Evolutionary conservation across 169 alveolate genomes (phyloP).

Genomic region (Eimeria falciformis): DNA sequence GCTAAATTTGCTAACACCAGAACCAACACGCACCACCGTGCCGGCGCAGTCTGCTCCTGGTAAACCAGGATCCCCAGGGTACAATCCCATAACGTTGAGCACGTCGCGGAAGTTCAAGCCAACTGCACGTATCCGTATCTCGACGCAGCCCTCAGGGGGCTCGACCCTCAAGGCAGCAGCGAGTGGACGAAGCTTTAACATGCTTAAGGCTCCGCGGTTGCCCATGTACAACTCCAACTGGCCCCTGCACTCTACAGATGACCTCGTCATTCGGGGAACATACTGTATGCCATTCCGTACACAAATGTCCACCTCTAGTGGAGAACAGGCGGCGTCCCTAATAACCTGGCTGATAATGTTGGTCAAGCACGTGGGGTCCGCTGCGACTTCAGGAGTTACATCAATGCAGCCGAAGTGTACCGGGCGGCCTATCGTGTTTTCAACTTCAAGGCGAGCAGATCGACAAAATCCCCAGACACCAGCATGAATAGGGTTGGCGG

Average conservation of each 20-base stretch:
- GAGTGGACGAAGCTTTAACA: constrained; percentile 76
- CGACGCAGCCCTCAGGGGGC: constrained; percentile 71
- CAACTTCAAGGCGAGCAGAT: constrained; percentile 78
- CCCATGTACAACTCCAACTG: constrained; percentile 76
- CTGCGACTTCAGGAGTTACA: constrained; percentile 67
- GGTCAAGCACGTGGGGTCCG: constrained; percentile 9
- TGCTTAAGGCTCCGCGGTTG: constrained; percentile 79
- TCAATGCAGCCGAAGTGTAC: constrained; percentile 59
- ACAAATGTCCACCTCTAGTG: constrained; percentile 20
- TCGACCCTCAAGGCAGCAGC: constrained; percentile 58
- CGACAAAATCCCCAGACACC: constrained; percentile 82
- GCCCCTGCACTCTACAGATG: constrained; percentile 60
- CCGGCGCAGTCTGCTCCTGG: constrained; percentile 87
- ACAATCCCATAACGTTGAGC: constrained; percentile 86
- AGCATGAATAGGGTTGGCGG: constrained; percentile 69
- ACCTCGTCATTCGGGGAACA: constrained; percentile 63
- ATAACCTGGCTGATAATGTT: not conserved
- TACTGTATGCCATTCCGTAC: constrained; percentile 19
- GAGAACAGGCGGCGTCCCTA: not conserved
- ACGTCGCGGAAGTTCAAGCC: constrained; percentile 89
- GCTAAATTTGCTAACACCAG: constrained; percentile 63
- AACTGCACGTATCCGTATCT: constrained; percentile 79
- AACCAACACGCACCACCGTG: constrained; percentile 81
- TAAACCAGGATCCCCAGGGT: constrained; percentile 89
- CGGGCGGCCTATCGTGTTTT: constrained; percentile 63